phyloP scores from a whole-genome alignment of 2,329 filamentous ascomycete genomes.

The Clonostachys chloroleuca region DNA sequence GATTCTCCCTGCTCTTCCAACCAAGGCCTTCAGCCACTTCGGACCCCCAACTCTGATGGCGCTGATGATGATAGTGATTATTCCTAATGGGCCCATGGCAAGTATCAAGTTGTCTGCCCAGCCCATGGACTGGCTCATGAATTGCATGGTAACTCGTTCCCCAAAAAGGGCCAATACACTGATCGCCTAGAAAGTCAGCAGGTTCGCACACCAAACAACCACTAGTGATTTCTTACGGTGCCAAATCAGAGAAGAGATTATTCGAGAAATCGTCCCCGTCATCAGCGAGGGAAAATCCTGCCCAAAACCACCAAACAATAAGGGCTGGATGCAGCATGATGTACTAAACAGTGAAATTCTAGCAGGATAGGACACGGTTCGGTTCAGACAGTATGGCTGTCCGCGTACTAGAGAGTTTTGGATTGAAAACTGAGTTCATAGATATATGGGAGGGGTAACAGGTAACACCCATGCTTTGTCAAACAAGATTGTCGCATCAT shows the following conservation, averaged over 20 bases:
- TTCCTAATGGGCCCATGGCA: constrained; percentile 34
- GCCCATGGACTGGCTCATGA: constrained; percentile 32
- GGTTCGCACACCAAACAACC: not conserved
- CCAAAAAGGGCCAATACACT: constrained; percentile 23
- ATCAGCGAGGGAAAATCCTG: too few species aligned
- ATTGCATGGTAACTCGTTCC: constrained; percentile 38
- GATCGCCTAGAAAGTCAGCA: not conserved
- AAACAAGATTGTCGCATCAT: too few species aligned
- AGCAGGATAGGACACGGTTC: too few species aligned
- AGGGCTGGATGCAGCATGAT: too few species aligned
- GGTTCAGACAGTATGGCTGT: too few species aligned
- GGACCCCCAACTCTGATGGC: constrained; percentile 35
- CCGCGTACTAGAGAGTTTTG: too few species aligned
- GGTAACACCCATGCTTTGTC: too few species aligned
- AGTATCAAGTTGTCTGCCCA: constrained; percentile 36
- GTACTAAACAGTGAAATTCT: too few species aligned
- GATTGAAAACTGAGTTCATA: too few species aligned
- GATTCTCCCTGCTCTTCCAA: constrained; percentile 21
- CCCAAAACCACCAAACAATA: too few species aligned
- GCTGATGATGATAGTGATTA: constrained; percentile 33
- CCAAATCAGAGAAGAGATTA: constrained; percentile 2
- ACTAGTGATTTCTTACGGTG: not conserved
- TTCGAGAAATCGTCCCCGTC: constrained; percentile 2
- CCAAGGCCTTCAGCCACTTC: constrained; percentile 30
- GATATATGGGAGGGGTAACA: too few species aligned